Conservation (phyloP, 768 basidiomycete species). For the Galerina sulciceps region DNA sequence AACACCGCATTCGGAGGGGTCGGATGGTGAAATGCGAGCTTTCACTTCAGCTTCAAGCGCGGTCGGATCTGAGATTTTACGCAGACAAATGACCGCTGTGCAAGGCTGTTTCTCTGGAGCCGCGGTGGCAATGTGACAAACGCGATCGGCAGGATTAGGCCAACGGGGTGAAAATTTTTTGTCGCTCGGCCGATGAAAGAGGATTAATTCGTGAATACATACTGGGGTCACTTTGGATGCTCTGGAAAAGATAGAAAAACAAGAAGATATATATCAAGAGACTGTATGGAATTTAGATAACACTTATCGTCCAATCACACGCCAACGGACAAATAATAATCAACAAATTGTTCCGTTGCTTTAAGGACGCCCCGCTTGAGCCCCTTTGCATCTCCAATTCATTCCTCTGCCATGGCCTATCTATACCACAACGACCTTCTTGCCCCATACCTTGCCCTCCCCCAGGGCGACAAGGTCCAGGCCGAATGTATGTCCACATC, state of each 20-base stretch:
- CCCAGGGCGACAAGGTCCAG: slow-evolving; percentile 91
- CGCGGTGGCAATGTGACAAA: background rate
- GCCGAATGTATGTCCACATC: slow-evolving; percentile 76
- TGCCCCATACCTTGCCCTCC: slow-evolving; percentile 85
- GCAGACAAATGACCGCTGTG: no score
- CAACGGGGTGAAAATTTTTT: slow-evolving; percentile 1
- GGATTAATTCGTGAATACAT: no score
- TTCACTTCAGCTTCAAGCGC: no score
- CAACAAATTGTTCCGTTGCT: slow-evolving; percentile 28
- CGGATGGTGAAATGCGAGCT: background rate
- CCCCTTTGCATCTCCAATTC: slow-evolving; percentile 27
- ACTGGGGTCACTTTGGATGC: no score
- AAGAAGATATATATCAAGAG: background rate
- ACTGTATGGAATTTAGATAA: slow-evolving; percentile 1
- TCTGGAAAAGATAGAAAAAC: background rate
- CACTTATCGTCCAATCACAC: slow-evolving; percentile 49
- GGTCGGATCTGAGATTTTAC: no score
- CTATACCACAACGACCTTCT: slow-evolving; percentile 83
- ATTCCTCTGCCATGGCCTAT: slow-evolving; percentile 34
- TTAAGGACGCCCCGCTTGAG: slow-evolving; percentile 25
- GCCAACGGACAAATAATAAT: slow-evolving; percentile 31
- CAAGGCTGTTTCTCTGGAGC: no score
- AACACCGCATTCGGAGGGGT: slow-evolving; percentile 3
- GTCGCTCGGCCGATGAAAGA: slow-evolving; percentile 1
- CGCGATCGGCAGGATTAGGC: background rate